A percentile compares a stretch with the other conserved stretches of the same genome.
Evolutionary conservation across 2,329 filamentous ascomycete genomes (phyloP).

Genomic region (Lachnellula cervina): DNA sequence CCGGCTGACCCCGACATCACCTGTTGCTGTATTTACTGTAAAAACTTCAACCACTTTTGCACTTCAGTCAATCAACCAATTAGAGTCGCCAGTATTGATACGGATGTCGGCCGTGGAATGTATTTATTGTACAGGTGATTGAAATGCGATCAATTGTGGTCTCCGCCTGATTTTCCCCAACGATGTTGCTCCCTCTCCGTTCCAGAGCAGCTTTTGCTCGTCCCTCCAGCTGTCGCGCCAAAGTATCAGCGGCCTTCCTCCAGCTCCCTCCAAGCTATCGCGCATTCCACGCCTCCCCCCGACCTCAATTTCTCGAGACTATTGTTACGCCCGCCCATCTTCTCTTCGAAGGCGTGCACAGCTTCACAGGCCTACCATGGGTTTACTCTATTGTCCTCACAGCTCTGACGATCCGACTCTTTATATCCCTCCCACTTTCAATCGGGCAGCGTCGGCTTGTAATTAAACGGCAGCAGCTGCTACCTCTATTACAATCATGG

Average conservation of each 20-base stretch:
- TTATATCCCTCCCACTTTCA: slow-evolving; percentile 43
- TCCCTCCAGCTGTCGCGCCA: not conserved
- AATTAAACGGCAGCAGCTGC: slow-evolving; percentile 38
- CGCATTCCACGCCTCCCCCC: slow-evolving; percentile 46
- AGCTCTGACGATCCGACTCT: slow-evolving; percentile 45
- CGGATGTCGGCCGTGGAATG: not conserved
- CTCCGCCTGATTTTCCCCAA: not conserved
- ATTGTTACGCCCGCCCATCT: slow-evolving; percentile 40
- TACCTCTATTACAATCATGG: slow-evolving; percentile 40
- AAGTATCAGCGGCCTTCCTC: slow-evolving; percentile 10
- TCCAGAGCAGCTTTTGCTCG: not conserved
- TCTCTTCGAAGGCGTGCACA: slow-evolving; percentile 47
- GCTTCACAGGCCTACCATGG: slow-evolving; percentile 46
- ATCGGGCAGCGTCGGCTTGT: slow-evolving; percentile 37
- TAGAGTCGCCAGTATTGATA: not conserved
- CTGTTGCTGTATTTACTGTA: not conserved
- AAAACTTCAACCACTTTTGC: no score
- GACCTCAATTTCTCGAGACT: slow-evolving; percentile 37
- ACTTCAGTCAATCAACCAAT: not conserved
- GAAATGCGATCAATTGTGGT: not conserved
- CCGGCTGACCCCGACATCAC: not conserved
- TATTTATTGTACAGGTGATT: not conserved
- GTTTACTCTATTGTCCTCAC: slow-evolving; percentile 48
- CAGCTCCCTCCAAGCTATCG: slow-evolving; percentile 31
- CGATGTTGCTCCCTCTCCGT: not conserved